Base-by-base conservation (phyloP, 331 rosid genomes). In the Pyracantha coccinea region DNA sequence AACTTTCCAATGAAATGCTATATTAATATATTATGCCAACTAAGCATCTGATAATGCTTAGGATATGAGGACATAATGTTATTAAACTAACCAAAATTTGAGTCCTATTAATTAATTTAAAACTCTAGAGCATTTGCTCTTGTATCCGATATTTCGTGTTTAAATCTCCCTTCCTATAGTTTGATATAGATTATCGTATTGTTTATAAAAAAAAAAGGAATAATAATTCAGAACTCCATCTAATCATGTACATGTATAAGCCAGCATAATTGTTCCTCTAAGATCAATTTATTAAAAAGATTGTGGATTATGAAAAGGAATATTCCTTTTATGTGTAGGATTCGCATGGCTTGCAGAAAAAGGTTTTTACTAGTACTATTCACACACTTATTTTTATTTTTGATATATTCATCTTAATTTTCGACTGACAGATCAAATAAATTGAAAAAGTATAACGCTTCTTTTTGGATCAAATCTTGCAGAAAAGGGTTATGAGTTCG, bases 261-360 rank as follows among this genome's bases (percentile, higher is more conserved):
- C 14, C 31, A 21, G 29, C 35, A 19, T 52, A 7, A 44, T 23
- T 21, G 32, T 31, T 8, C 33, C 28, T 47, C 64, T 31, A 50
- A 11, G 17, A 24, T 5, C 5, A 38, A 9, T 38, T 38, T 38
- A 38, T 9, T 0, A 10, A 32, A 19, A 19, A 32, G 21, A 27
- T 33, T 0, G 50, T n/a, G 47, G 45, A 13, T 19, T 65, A 32
- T 32, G 32, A 65, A 65, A 64, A 32, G 11, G 13, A 16, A 50
- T 16, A 50, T 16, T 65, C 52, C 8, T 10, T 15, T 66, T 54
- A 61, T 57, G 57, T 58, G 63, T 23, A 21, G 33, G 10, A 16
- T 54, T n/a, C 31, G 78, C 11, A 68, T 68, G 16, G 58, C 72
- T 83, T 72, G 77, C 61, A 72, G 45, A 62, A 38, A 38, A 38